Percentiles rank a stretch among this genome's conserved stretches.
Conservation (phyloP, 2,329 filamentous ascomycete species). For the Trichoderma brevicompactum region DNA sequence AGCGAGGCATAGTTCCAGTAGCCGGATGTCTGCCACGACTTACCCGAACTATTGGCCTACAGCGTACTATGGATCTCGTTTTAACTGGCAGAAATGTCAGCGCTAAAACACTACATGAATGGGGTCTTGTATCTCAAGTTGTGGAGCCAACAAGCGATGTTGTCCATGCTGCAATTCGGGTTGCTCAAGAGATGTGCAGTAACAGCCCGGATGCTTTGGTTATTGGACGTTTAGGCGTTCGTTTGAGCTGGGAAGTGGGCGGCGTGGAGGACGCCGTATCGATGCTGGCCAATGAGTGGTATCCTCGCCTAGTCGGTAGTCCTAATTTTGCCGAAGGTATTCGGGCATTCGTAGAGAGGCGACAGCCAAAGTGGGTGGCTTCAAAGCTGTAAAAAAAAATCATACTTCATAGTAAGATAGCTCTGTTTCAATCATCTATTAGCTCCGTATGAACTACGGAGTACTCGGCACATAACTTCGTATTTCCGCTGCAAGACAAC, state of each 20-base stretch:
- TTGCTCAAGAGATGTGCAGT: constrained; percentile 43
- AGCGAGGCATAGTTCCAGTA: constrained; percentile 58
- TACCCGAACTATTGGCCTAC: constrained; percentile 51
- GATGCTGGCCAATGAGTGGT: constrained; percentile 6
- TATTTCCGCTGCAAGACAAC: not conserved
- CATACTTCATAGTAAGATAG: too few relatives aligned
- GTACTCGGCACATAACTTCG: too few relatives aligned
- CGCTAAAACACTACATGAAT: constrained; percentile 43
- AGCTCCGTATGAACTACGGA: too few relatives aligned
- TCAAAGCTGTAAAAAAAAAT: constrained; percentile 8
- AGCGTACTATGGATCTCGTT: constrained; percentile 54
- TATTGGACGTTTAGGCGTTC: constrained; percentile 3
- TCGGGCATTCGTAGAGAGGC: constrained; percentile 17
- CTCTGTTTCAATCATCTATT: too few relatives aligned
- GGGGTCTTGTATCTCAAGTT: constrained; percentile 36
- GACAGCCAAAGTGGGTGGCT: constrained; percentile 1
- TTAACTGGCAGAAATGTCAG: constrained; percentile 51
- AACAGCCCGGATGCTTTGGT: constrained; percentile 30
- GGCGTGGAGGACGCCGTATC: constrained; percentile 13
- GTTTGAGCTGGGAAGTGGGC: constrained; percentile 10
- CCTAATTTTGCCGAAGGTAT: constrained; percentile 12
- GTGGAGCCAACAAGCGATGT: constrained; percentile 33
- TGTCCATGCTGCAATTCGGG: constrained; percentile 43
- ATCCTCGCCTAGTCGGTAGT: not conserved
- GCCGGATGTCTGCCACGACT: constrained; percentile 57